Evolutionary conservation across 140 eudicot species (phyloP).

Genomic region (Stevia rebaudiana): DNA sequence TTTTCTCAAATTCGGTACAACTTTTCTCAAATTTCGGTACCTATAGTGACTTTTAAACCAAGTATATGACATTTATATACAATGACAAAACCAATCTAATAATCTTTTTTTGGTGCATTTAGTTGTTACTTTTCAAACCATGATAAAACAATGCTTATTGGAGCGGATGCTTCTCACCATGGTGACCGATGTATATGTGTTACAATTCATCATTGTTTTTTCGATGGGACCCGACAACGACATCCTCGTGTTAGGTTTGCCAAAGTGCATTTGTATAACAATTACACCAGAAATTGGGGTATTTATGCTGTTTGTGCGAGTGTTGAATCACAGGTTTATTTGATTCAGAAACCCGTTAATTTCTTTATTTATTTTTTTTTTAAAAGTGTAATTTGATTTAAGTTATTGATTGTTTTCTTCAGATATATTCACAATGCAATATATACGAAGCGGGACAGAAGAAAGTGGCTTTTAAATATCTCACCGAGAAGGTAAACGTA

Average conservation of each 20-base stretch:
- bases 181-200: slow-evolving; percentile 80
- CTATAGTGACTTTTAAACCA: no score
- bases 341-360: neutral
- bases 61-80: neutral
- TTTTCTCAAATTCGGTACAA: no score
- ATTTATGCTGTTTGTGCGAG: slow-evolving; percentile 93
- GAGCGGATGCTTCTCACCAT: slow-evolving; percentile 67
- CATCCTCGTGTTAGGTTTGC: slow-evolving; percentile 96
- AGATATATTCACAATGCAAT: slow-evolving; percentile 86
- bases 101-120: slow-evolving; percentile 2
- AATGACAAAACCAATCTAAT: neutral
- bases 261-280: slow-evolving; percentile 85
- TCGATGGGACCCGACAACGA: slow-evolving; percentile 88
- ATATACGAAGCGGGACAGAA: slow-evolving; percentile 90
- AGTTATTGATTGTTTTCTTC: neutral
- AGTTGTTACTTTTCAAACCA: slow-evolving; percentile 85
- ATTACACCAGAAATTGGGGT: slow-evolving; percentile 87
- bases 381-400: neutral
- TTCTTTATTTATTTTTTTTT: neutral
- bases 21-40: no score
- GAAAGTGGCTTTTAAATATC: slow-evolving; percentile 73
- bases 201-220: slow-evolving; percentile 85
- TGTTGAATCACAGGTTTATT: slow-evolving; percentile 83
- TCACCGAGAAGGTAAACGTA: slow-evolving; percentile 65
- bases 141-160: slow-evolving; percentile 79